Evolutionary conservation across 2,329 filamentous ascomycete genomes (phyloP).

Genomic region (Alternaria incomplexa): DNA sequence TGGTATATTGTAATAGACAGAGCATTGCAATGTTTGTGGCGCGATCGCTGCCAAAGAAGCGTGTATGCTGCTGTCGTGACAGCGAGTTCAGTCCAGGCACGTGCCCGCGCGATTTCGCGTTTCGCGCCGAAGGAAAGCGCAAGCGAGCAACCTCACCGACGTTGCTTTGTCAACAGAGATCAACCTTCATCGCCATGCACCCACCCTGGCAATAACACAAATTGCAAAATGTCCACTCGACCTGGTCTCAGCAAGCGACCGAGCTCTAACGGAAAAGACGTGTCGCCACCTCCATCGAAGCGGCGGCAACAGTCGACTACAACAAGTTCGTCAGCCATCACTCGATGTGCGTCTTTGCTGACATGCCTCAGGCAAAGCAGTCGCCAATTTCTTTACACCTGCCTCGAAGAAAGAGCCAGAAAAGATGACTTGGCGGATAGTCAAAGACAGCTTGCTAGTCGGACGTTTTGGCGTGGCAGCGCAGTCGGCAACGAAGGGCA

Average conservation of each 20-base stretch:
- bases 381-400: slow-evolving; percentile 88
- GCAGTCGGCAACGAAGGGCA: slow-evolving; percentile 19
- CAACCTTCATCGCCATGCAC: not conserved
- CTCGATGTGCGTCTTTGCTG: not conserved
- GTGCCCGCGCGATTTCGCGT: slow-evolving; percentile 42
- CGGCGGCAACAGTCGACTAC: slow-evolving; percentile 61
- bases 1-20: not conserved
- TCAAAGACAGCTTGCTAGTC: slow-evolving; percentile 74
- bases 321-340: slow-evolving; percentile 55
- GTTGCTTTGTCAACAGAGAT: slow-evolving; percentile 3
- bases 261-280: slow-evolving; percentile 49
- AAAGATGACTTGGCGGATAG: slow-evolving; percentile 70
- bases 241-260: slow-evolving; percentile 42
- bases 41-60: not conserved
- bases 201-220: not conserved
- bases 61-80: not conserved
- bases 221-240: slow-evolving; percentile 25
- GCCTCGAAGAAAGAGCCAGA: slow-evolving; percentile 83
- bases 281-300: slow-evolving; percentile 65
- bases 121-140: slow-evolving; percentile 20
- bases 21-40: not conserved
- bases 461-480: slow-evolving; percentile 69
- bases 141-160: slow-evolving; percentile 12
- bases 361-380: slow-evolving; percentile 63
- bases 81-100: slow-evolving; percentile 21